Evolutionary conservation across 2,329 filamentous ascomycete genomes (phyloP), one percentile per base, ranked within the genome.

Genomic region (Teratosphaeria pseudoeucalypti): DNA sequence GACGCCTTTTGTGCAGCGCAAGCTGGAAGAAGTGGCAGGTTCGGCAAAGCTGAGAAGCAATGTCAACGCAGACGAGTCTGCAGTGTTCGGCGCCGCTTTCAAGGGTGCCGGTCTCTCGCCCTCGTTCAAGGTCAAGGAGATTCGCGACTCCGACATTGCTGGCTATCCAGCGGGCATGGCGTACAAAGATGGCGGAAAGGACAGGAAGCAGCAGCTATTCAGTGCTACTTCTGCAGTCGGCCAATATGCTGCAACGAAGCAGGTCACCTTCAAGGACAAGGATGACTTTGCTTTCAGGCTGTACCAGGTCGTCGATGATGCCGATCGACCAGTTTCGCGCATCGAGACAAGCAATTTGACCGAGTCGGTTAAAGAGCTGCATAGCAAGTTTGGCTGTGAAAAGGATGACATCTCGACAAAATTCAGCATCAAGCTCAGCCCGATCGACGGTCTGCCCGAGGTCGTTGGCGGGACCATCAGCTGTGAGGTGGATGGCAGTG

Each of bases 51-150:
- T 99, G 61, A 87, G 91, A 64, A 88, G 87, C 70, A 99, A 95
- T 68, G 94, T 99, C 71, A 99, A 99, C 77, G 89, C 92, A 11
- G 94, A 99, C 69, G 94, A 99, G 76, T 88, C 94, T 27, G 94
- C 94, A 56, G 94, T 95, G 10, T 95, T 97, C 73, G 94, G 94
- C 67, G 92, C 94, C 58, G 92, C 88, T 32, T 97, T 99, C 81
- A 90, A 92, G 71, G 94, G 90, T 56, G 94, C 94, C 57, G 85
- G 90, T 67, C 81, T 99, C 60, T 96, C 90, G 76, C 91, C 92
- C 49, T 92, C 89, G 72, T 99, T 99, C 85, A 87, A 91, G 62
- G 94, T 99, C 71, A 99, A 97, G 81, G 94, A 97, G 71, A 99
- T 99, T 65, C 83, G 89, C 61, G 84, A 89, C 57, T 82, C 79